phyloP scores from a whole-genome alignment of 257 asterid species.

The Solanum arcanum region DNA sequence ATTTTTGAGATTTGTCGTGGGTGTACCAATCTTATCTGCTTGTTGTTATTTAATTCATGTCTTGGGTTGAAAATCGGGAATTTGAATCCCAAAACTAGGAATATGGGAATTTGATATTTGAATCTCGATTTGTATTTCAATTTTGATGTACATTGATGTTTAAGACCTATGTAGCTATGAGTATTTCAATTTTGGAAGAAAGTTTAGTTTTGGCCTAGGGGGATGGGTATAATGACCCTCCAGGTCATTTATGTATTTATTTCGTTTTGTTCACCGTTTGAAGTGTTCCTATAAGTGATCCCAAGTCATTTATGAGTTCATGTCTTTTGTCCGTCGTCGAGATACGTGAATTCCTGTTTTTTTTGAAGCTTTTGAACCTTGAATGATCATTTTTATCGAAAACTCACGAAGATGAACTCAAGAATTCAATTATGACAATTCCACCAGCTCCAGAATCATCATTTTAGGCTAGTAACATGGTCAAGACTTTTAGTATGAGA shows the following conservation, averaged over 20 bases:
- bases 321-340: not conserved
- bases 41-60: not conserved
- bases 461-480: not conserved
- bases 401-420: not conserved
- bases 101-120: not conserved
- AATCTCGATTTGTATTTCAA: not conserved
- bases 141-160: not conserved
- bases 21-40: not conserved
- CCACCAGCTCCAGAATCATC: not conserved
- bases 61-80: not conserved
- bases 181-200: not conserved
- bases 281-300: not conserved
- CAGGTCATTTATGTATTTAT: not conserved
- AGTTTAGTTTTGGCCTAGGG: not conserved
- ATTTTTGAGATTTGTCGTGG: not conserved
- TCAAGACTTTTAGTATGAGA: not conserved
- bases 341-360: not conserved
- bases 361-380: not conserved
- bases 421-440: not conserved
- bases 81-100: not conserved
- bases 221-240: not conserved
- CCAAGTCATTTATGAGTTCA: not conserved
- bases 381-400: not conserved
- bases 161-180: not conserved
- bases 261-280: not conserved